These are phyloP conservation scores for Hypsizygus marmoreus DNA, from an alignment of 768 basidiomycete species.

Conservation along the genomic window DNA sequence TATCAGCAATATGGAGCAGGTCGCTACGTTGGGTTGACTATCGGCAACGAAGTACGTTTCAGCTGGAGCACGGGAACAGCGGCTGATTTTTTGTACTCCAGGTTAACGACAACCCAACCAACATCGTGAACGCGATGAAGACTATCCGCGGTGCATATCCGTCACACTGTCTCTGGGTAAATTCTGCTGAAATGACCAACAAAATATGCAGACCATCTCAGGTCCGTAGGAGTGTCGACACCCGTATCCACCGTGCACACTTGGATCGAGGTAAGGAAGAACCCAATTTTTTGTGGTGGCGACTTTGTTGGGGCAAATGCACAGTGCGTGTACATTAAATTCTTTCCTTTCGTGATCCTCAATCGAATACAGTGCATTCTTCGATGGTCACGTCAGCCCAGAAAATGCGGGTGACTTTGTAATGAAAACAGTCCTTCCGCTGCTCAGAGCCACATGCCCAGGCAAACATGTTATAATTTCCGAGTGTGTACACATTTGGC, in stretches of 20 bases:
- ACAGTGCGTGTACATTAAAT: conserved; percentile 27
- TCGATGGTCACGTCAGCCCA: conserved; percentile 10
- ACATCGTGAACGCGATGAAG: conserved; percentile 34
- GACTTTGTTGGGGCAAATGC: conserved; percentile 45
- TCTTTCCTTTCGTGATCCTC: neutral
- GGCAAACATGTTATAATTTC: conserved; percentile 17
- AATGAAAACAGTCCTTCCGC: conserved; percentile 8
- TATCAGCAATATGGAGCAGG: conserved; percentile 29
- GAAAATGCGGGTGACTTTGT: conserved; percentile 17
- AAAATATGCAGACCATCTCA: conserved; percentile 31
- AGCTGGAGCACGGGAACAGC: too few species aligned
- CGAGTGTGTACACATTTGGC: conserved; percentile 9
- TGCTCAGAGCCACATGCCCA: conserved; percentile 15
- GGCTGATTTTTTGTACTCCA: too few species aligned
- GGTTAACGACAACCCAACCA: conserved; percentile 28
- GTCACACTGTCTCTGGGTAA: neutral
- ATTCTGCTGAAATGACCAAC: neutral
- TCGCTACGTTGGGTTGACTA: conserved; percentile 33
- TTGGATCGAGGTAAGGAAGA: conserved; percentile 33
- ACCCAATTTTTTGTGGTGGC: conserved; percentile 30
- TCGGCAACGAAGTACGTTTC: conserved; percentile 37
- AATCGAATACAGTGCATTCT: conserved; percentile 14
- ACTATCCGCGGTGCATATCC: conserved; percentile 31
- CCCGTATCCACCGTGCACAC: conserved; percentile 39
- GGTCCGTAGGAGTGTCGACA: conserved; percentile 30